Evolutionary conservation across 352 stramenopile species (phyloP), one percentile per base, ranked within the genome.

Genomic region (Lagenidium giganteum): DNA sequence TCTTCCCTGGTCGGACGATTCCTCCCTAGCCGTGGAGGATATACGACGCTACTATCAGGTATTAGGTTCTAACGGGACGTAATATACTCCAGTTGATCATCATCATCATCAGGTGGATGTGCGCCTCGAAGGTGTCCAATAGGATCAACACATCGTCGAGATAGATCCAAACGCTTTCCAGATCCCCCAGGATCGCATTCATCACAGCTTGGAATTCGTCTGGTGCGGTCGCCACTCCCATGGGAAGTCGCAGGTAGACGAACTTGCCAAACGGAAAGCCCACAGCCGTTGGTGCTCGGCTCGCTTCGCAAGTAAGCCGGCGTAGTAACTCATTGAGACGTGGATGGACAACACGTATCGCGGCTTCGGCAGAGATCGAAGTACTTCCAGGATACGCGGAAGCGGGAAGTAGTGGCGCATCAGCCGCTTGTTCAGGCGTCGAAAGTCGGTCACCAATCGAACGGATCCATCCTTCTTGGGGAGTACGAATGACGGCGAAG

Each of bases 351-450:
- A 57, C 9, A 63, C 52, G 28, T 30, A 64, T n/a, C 31, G 27
- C n/a, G 57, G 51, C 28, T 38, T 39, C 13, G 36, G 48, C 9
- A 39, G 23, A 33, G 47, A 42, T 2, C 43, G 23, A 1, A 83
- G 18, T 18, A 80, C 58, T 39, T 77, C 62, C 23, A 50, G 47
- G 14, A 77, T 76, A 8, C 45, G 53, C 36, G 64, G 70, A 35
- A 79, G 35, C 13, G 41, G 23, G 8, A 21, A 29, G 11, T 29
- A 20, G 13, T 18, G 18, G 4, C 42, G 22, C 21, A 44, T n/a
- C n/a, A n/a, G n/a, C n/a, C n/a, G n/a, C 33, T 59, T 56, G 31
- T 77, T 81, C 0, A 71, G 28, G 38, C 59, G 20, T 16, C 51
- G n/a, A 25, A 75, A 58, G 31, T 79, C 60, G 3, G 29, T 44